Evolutionary conservation across 148 eudicot species (phyloP).

Genomic region (Polygonum maritimum): DNA sequence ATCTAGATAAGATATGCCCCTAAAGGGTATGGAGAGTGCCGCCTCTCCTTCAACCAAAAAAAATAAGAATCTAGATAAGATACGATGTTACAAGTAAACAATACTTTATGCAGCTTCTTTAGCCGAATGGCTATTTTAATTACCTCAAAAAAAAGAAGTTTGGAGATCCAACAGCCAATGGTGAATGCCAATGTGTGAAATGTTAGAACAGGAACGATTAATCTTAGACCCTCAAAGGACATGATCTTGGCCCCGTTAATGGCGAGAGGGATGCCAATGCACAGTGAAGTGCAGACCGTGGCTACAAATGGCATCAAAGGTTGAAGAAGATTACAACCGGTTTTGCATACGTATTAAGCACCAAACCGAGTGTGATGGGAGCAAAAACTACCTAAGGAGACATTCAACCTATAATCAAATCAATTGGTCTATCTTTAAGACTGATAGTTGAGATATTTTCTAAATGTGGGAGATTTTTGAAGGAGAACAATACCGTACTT

Average conservation of each 20-base stretch:
- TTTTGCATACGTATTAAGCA: constrained; percentile 82
- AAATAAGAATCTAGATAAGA: background rate
- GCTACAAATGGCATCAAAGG: constrained; percentile 94
- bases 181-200: constrained; percentile 73
- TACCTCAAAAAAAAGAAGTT: constrained; percentile 62
- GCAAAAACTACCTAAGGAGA: constrained; percentile 76
- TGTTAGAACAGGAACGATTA: constrained; percentile 65
- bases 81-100: background rate
- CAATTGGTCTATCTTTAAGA: constrained; percentile 15
- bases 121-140: background rate
- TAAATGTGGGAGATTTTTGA: background rate
- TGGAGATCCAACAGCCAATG: constrained; percentile 86
- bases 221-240: constrained; percentile 68
- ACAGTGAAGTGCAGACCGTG: constrained; percentile 87
- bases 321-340: constrained; percentile 69
- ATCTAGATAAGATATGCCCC: no score
- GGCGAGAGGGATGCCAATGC: constrained; percentile 96
- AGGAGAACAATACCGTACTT: constrained; percentile 36
- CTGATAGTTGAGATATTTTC: background rate
- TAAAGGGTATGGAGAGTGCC: no score
- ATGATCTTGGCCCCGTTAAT: constrained; percentile 70
- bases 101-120: background rate
- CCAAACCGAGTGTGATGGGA: constrained; percentile 69
- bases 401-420: constrained; percentile 23
- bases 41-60: no score